These are phyloP conservation scores for Botryotinia convoluta DNA, from an alignment of 2,329 filamentous ascomycete species.

Conservation along the genomic window DNA sequence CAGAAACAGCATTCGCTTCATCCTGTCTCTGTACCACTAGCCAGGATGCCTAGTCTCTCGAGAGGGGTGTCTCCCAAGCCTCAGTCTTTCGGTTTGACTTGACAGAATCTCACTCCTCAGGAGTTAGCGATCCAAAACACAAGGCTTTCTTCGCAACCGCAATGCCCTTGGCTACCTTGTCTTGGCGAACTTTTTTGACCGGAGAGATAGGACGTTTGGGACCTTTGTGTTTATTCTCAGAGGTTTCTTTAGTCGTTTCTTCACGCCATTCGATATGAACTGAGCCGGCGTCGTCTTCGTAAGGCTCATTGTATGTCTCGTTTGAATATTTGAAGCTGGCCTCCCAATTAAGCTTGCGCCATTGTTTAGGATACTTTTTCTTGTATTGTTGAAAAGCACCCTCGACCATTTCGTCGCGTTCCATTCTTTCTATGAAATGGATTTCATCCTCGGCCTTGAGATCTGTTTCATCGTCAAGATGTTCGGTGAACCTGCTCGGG, in stretches of 20 bases:
- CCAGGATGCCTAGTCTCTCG: too few species aligned
- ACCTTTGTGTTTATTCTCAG: accelerated
- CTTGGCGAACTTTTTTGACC: accelerated
- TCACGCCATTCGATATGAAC: background rate
- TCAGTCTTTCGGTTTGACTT: accelerated
- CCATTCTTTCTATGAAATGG: background rate
- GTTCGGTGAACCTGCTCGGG: background rate
- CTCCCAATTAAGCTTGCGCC: background rate
- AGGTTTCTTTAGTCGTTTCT: accelerated
- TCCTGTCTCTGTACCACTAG: accelerated
- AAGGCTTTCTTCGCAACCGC: background rate
- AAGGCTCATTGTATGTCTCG: background rate
- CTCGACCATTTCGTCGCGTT: background rate
- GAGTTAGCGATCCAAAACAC: background rate
- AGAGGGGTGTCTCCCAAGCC: too few species aligned
- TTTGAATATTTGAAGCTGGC: background rate
- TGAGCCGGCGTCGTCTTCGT: background rate
- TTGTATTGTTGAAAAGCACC: background rate
- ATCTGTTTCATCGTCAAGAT: background rate
- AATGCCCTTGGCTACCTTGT: background rate
- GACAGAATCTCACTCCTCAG: background rate
- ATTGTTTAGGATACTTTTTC: background rate
- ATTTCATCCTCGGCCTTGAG: background rate
- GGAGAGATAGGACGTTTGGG: background rate
- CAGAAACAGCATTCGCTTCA: background rate